phyloP scores from a whole-genome alignment of 2,329 filamentous ascomycete genomes.

The Rutstroemia sp. region DNA sequence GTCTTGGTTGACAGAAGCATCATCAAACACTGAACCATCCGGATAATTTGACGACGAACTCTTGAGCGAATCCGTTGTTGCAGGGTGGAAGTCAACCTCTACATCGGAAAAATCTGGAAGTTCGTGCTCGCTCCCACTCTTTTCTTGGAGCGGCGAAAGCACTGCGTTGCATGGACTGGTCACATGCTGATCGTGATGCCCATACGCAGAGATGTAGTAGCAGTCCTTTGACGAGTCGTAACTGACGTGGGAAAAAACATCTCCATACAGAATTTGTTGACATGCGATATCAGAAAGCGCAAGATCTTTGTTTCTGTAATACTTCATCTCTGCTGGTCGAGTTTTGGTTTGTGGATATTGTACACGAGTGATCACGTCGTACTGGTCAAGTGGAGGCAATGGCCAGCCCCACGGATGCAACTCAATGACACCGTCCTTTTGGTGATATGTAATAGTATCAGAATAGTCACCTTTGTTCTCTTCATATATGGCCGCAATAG shows the following conservation, averaged over 20 bases:
- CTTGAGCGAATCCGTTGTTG: not conserved
- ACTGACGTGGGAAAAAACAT: not conserved
- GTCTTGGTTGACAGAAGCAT: not conserved
- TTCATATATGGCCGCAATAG: constrained; percentile 13
- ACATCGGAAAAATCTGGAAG: constrained; percentile 7
- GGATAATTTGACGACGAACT: not conserved
- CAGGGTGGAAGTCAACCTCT: not conserved
- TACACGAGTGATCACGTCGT: not conserved
- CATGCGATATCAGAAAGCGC: not conserved
- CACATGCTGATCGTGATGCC: not conserved
- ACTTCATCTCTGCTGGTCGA: constrained; percentile 6
- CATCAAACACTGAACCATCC: not conserved
- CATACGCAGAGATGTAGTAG: not conserved
- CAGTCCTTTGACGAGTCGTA: constrained; percentile 3
- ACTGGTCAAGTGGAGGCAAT: not conserved
- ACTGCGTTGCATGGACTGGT: not conserved
- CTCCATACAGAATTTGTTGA: not conserved
- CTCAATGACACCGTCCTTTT: constrained; percentile 13
- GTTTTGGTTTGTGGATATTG: constrained; percentile 9
- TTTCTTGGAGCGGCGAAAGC: not conserved
- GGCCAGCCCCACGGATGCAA: constrained; percentile 9
- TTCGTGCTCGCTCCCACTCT: constrained; percentile 1
- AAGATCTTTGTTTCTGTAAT: not conserved
- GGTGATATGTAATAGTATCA: constrained; percentile 7
- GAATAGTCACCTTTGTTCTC: constrained; percentile 16